A percentile compares a stretch with the other conserved stretches of the same genome.
Conservation (phyloP, 345 rosid species). For the Rhizophora apiculata region DNA sequence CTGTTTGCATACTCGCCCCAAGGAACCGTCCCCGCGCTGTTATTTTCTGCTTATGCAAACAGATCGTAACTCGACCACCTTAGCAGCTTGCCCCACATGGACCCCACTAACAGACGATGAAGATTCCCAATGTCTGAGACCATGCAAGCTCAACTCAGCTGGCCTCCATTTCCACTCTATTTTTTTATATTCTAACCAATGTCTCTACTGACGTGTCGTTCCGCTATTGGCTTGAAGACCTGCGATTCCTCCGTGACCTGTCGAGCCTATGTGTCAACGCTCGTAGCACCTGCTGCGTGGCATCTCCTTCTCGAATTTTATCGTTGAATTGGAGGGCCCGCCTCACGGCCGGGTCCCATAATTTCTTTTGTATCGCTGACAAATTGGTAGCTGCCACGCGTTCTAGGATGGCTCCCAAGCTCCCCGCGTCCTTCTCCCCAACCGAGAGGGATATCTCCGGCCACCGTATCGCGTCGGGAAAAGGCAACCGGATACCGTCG, state of each 20-base stretch:
- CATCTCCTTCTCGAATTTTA: conserved; percentile 56
- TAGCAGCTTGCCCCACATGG: too few relatives aligned
- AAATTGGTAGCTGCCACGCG: conserved; percentile 77
- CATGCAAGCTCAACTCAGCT: too few relatives aligned
- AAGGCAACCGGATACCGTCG: conserved; percentile 78
- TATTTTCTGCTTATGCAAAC: too few relatives aligned
- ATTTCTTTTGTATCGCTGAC: conserved; percentile 55
- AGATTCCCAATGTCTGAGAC: too few relatives aligned
- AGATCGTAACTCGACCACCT: too few relatives aligned
- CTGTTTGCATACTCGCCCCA: too few relatives aligned
- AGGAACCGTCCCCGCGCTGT: too few relatives aligned
- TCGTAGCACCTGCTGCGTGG: conserved; percentile 73
- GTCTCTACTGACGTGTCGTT: conserved; percentile 19
- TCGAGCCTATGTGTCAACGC: conserved; percentile 47
- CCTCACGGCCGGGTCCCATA: conserved; percentile 55
- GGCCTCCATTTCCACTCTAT: too few relatives aligned
- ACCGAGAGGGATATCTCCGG: conserved; percentile 71
- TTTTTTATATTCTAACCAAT: too few relatives aligned
- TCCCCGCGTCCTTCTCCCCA: conserved; percentile 72
- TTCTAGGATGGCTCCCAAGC: conserved; percentile 52
- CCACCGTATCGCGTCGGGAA: conserved; percentile 67
- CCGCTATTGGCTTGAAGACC: conserved; percentile 32
- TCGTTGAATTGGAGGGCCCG: conserved; percentile 67
- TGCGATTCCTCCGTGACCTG: conserved; percentile 50
- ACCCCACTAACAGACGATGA: too few relatives aligned